Evolutionary conservation across 345 rosid species (phyloP).

Genomic region (Rhizophora mangle): DNA sequence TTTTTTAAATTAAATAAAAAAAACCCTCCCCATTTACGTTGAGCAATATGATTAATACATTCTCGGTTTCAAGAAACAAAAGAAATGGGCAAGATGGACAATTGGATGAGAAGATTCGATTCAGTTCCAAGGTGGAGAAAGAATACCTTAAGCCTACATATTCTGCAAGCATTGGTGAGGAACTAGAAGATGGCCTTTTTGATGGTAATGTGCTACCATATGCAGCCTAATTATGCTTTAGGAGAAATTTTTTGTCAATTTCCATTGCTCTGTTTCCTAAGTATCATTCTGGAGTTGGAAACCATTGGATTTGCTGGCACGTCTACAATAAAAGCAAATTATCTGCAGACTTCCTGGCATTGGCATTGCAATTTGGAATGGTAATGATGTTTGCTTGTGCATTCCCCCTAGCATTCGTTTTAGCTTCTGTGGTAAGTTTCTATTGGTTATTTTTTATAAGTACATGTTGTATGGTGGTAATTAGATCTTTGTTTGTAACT

Average conservation of each 20-base stretch:
- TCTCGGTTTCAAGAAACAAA: conserved; percentile 53
- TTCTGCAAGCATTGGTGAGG: conserved; percentile 78
- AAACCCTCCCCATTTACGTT: neutral
- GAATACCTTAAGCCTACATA: conserved; percentile 81
- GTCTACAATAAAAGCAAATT: neutral
- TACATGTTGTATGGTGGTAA: neutral
- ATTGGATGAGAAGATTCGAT: conserved; percentile 50
- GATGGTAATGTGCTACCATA: conserved; percentile 53
- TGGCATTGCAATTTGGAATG: conserved; percentile 92
- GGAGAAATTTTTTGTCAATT: neutral
- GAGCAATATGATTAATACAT: neutral
- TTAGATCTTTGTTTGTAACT: neutral
- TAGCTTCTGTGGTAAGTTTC: conserved; percentile 59
- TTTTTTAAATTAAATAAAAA: neutral
- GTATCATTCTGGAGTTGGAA: neutral
- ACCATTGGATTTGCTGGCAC: conserved; percentile 5
- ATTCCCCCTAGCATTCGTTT: conserved; percentile 78
- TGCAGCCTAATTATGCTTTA: neutral
- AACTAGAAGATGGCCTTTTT: conserved; percentile 89
- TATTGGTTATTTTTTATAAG: conserved; percentile 8
- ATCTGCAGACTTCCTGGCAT: conserved; percentile 69
- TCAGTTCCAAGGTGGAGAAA: conserved; percentile 81
- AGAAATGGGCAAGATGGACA: conserved; percentile 48
- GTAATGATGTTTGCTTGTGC: conserved; percentile 99
- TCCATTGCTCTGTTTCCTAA: neutral